Base-by-base conservation (phyloP, 768 basidiomycete genomes). In the Gloeophyllum trabeum region DNA sequence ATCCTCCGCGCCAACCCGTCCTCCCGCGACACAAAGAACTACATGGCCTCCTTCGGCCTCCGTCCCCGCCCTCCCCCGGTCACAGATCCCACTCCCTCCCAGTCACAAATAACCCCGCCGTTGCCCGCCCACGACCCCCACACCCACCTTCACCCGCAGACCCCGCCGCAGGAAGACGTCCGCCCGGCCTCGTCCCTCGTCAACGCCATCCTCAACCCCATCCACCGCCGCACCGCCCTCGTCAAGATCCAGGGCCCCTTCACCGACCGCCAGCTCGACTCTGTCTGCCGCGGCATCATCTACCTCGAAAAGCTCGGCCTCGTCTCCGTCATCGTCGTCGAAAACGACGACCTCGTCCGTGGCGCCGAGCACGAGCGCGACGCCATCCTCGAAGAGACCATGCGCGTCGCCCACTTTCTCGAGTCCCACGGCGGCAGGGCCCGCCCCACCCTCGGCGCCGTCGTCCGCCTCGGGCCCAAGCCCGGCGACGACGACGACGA, bases 211-310 rank as follows among this genome's bases (percentile, higher is more conserved):
- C 68, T 93, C n/a, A 70, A 92, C 54, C 93, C 93, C 4, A 75
- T 87, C 41, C 66, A 78, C 44, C 74, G 79, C 35, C 82, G 89
- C 41, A 94, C 96, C 1, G 91, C 93, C 4, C 77, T 99, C 13
- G 93, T 99, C 51, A 98, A 98, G 63, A 66, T 98, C 2, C 96
- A 98, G 59, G 91, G 93, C 6, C 96, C 96, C 2, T 98, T 98
- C 57, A 84, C 79, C 6, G 84, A 94, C 61, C 72, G 79, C 5
- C 96, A 97, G 53, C 76, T 98, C 44, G 88, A 94, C 49, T 93
- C 92, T 58, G 89, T 99, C 50, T 80, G 85, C 30, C 76, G 83
- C 30, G 96, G 96, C 41, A 76, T 99, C 66, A 87, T 93, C 30
- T 92, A 96, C 58, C 76, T 99, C 37, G 88, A 94, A 60, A 94